Percentiles rank a stretch among this genome's conserved stretches.
phyloP scores from a whole-genome alignment of 1,284 basidiomycete species.

The Coniophora puteana region DNA sequence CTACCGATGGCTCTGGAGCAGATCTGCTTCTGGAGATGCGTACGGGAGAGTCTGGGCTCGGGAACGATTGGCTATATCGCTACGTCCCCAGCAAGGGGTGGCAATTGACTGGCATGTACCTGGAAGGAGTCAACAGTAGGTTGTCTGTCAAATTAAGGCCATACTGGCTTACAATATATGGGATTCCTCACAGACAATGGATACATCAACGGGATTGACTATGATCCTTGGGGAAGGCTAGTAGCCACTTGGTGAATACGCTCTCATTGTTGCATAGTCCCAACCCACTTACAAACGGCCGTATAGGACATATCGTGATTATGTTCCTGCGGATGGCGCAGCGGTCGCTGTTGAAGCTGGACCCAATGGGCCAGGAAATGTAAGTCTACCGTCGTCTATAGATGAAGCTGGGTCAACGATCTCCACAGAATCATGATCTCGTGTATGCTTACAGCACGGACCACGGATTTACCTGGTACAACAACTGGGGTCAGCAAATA shows the following conservation, averaged over 20 bases:
- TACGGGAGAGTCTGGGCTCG: constrained; percentile 38
- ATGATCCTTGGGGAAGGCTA: constrained; percentile 30
- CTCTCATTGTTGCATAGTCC: too few species aligned
- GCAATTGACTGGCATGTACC: constrained; percentile 32
- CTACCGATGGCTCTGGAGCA: constrained; percentile 9
- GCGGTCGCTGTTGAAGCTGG: constrained; percentile 42
- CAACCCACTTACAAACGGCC: too few species aligned
- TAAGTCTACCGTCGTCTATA: constrained; percentile 12
- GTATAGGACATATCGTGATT: too few species aligned
- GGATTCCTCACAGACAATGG: constrained; percentile 29
- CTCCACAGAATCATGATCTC: constrained; percentile 38
- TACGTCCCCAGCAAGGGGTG: constrained; percentile 33
- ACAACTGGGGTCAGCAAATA: constrained; percentile 36
- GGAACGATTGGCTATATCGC: constrained; percentile 40
- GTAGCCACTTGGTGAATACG: constrained; percentile 34
- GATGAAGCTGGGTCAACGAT: not conserved
- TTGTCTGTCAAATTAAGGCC: not conserved
- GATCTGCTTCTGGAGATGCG: constrained; percentile 37
- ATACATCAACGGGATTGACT: constrained; percentile 44
- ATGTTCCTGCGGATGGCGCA: too few species aligned
- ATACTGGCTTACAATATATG: not conserved
- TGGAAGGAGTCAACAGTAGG: constrained; percentile 23
- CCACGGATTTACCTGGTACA: constrained; percentile 32
- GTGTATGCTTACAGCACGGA: constrained; percentile 34
- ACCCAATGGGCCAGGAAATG: constrained; percentile 44